Evolutionary conservation across 169 alveolate genomes (phyloP).

Genomic region (Plasmodium falciparum): DNA sequence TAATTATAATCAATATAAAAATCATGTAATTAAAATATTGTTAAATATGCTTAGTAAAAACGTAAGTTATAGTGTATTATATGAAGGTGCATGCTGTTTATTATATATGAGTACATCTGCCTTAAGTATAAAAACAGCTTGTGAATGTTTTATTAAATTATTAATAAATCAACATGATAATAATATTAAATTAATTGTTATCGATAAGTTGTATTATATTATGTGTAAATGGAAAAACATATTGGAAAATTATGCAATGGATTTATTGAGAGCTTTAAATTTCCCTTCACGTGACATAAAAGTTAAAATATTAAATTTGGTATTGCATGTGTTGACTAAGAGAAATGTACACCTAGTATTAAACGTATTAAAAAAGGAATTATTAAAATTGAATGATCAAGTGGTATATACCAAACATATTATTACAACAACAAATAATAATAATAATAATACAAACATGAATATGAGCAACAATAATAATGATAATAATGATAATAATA

Average conservation of each 20-base stretch:
- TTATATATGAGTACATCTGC: slow-evolving; percentile 87
- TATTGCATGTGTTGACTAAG: slow-evolving; percentile 76
- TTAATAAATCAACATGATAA: slow-evolving; percentile 93
- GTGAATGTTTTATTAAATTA: slow-evolving; percentile 90
- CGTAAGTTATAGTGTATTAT: slow-evolving; percentile 85
- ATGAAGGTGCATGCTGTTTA: slow-evolving; percentile 91
- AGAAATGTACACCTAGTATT: slow-evolving; percentile 80
- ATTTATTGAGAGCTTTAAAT: slow-evolving; percentile 88
- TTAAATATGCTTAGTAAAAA: slow-evolving; percentile 80
- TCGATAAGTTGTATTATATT: slow-evolving; percentile 74
- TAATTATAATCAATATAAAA: slow-evolving; percentile 79
- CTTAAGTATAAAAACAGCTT: slow-evolving; percentile 90
- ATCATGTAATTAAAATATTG: slow-evolving; percentile 82
- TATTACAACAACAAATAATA: background rate
- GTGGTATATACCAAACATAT: slow-evolving; percentile 30
- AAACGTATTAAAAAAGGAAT: slow-evolving; percentile 78
- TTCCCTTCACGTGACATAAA: slow-evolving; percentile 88
- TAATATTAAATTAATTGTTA: slow-evolving; percentile 90
- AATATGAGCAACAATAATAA: background rate
- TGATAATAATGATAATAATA: background rate
- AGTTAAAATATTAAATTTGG: slow-evolving; percentile 88
- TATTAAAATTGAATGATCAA: slow-evolving; percentile 66
- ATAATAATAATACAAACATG: background rate
- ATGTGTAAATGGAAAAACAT: slow-evolving; percentile 85
- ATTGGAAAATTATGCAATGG: slow-evolving; percentile 91